Base-by-base conservation (phyloP, 768 basidiomycete genomes). In the Amanita brunnescens region DNA sequence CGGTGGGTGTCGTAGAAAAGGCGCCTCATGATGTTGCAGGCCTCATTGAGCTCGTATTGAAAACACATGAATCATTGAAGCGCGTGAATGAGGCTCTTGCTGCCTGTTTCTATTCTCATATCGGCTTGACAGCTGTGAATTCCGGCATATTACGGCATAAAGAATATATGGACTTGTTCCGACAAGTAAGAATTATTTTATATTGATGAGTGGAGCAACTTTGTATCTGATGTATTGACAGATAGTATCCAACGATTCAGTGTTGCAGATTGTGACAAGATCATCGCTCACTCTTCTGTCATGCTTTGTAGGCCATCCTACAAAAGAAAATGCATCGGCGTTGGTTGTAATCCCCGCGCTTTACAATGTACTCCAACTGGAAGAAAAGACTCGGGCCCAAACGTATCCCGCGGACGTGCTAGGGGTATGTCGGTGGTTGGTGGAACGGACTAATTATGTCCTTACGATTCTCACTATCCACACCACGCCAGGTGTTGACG, bases 221-320 rank as follows among this genome's bases (percentile, higher is more conserved):
- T 16, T 41, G 24, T n/a, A n/a, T n/a, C n/a, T n/a, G 29, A 30
- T 20, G 50, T 7, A 29, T 29, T 29, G 26, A 7, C 39, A 61
- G 62, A 34, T 63, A 21, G 47, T 51, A 12, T 59, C 56, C 1
- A 61, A 61, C 51, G 61, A 54, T 43, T 63, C 62, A 0, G 58
- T 63, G 7, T 37, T 62, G 2, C 60, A 61, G 39, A 48, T 14
- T 12, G 14, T 2, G 51, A 61, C 10, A 26, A 38, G 13, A 20
- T 26, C 0, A 60, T 60, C 46, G n/a, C 55, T 14, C 13, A 12
- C 24, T 6, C 12, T 3, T 59, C 58, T 9, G 42, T 49, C 2
- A 6, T 9, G 1, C 12, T 35, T 35, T 12, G 34, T 35, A 4
- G n/a, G 10, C n/a, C 4, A 12, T 16, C 34, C 34, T 16, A 35